These are phyloP conservation scores for Ascochyta pisi DNA, from an alignment of 2,329 filamentous ascomycete genomes.

Conservation along the genomic window DNA sequence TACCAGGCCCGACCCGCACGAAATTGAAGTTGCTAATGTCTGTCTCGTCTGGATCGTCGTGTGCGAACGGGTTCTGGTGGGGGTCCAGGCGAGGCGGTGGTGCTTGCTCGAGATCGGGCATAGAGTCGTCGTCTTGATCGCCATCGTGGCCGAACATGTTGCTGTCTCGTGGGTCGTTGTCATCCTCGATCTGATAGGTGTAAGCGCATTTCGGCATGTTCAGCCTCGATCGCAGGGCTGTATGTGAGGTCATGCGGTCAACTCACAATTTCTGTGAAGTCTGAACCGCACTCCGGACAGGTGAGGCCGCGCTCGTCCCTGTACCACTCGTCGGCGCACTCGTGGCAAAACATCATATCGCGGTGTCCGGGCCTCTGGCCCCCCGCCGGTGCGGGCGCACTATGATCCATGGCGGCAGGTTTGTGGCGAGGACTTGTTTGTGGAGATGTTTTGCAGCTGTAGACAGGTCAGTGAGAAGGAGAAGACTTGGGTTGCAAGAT, in stretches of 20 bases:
- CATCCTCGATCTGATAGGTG: slow-evolving; percentile 54
- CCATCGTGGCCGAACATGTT: slow-evolving; percentile 34
- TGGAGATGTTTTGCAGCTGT: slow-evolving; percentile 6
- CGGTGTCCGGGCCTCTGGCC: slow-evolving; percentile 35
- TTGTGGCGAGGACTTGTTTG: slow-evolving; percentile 4
- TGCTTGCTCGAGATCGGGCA: slow-evolving; percentile 38
- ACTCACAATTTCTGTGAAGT: slow-evolving; percentile 86
- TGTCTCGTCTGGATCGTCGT: slow-evolving; percentile 58
- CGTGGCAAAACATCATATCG: slow-evolving; percentile 86
- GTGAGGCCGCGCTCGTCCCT: slow-evolving; percentile 70
- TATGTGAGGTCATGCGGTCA: slow-evolving; percentile 15
- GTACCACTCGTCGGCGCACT: slow-evolving; percentile 83
- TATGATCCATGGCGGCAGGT: slow-evolving; percentile 25
- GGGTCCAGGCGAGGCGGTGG: slow-evolving; percentile 37
- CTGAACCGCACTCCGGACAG: slow-evolving; percentile 79
- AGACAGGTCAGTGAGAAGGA: slow-evolving; percentile 12
- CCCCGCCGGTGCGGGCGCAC: slow-evolving; percentile 11
- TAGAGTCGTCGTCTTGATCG: slow-evolving; percentile 38
- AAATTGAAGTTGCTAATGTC: slow-evolving; percentile 58
- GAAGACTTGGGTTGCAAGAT: neutral
- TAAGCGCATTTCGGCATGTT: slow-evolving; percentile 25
- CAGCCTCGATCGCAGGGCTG: slow-evolving; percentile 8
- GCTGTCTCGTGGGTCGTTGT: slow-evolving; percentile 68
- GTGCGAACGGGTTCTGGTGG: slow-evolving; percentile 58
- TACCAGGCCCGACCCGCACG: slow-evolving; percentile 42